phyloP scores from a whole-genome alignment of 139 green algal species.

The Trebouxia sp. region DNA sequence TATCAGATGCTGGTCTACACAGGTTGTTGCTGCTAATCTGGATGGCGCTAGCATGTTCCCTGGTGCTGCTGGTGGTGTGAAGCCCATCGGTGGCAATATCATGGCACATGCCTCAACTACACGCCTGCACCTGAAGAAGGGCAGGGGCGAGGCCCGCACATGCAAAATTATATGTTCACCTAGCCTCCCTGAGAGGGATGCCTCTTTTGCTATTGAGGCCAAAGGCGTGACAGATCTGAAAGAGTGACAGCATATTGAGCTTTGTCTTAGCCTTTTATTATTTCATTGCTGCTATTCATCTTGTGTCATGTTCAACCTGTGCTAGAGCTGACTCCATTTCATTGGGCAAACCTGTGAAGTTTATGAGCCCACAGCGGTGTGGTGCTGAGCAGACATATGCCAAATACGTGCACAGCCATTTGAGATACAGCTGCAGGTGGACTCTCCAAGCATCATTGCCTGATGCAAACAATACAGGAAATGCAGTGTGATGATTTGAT shows the following conservation, averaged over 20 bases:
- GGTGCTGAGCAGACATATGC: too few species aligned
- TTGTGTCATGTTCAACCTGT: too few species aligned
- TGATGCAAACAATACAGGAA: too few species aligned
- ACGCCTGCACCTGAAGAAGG: slow-evolving; percentile 90
- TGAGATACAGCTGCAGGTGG: too few species aligned
- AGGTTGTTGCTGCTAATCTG: slow-evolving; percentile 51
- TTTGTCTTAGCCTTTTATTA: background rate
- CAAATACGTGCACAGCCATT: too few species aligned
- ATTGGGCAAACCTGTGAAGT: too few species aligned
- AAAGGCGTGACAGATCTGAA: slow-evolving; percentile 88
- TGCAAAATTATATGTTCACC: slow-evolving; percentile 89
- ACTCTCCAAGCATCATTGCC: too few species aligned
- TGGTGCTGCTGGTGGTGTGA: slow-evolving; percentile 84
- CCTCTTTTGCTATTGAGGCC: slow-evolving; percentile 83
- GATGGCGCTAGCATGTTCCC: slow-evolving; percentile 89
- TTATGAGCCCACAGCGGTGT: too few species aligned
- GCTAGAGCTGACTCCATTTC: too few species aligned
- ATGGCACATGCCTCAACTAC: slow-evolving; percentile 99
- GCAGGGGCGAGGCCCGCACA: slow-evolving; percentile 81
- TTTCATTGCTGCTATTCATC: background rate
- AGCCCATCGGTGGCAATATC: slow-evolving; percentile 99
- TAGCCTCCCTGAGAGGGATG: slow-evolving; percentile 91
- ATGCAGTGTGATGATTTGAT: too few species aligned
- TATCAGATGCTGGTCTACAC: background rate
- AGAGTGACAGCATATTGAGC: slow-evolving; percentile 63